Evolutionary conservation across 164 flowering plant species (phyloP), one percentile per base, ranked within the genome.

Genomic region (Liquidambar formosana): DNA sequence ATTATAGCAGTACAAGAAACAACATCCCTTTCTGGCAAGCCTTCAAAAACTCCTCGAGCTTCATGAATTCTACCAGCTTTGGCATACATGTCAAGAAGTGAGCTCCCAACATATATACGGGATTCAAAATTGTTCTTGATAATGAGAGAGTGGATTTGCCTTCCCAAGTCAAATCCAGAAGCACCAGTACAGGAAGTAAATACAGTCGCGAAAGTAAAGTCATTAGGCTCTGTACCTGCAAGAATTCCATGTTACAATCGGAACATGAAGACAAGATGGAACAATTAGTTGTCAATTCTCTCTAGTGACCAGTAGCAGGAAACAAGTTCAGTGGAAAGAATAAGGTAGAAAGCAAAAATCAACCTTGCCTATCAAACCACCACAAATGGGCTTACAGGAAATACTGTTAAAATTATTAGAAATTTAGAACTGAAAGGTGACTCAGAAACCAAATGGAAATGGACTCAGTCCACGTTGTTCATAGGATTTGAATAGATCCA

Each of bases 61-160:
- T 88, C 94, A 66, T 76, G 79, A 60, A 86, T 81, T 72, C 66
- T 79, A 28, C 89, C 88, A 48, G 84, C 78, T 80, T 89, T 89
- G 28, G 92, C 90, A 73, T 89, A 89, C 89, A 88, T 82, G 78
- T 88, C 94, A 59, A 89, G 90, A 69, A 89, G 94, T 13, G 94
- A 89, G 78, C 94, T 86, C 27, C 90, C 90, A 60, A 89, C 94
- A 73, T 51, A 85, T 18, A 81, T 72, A 51, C 88, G 86, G 59
- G 74, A 63, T 48, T 83, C 90, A 63, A 71, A 81, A 45, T 65
- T 79, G 62, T 54, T 72, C 78, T 81, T 86, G 53, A 86, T 70
- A 54, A 81, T 61, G 11, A 77, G 77, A 64, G 82, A 77, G 64
- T 89, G 94, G 45, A 88, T 76, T 77, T 88, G 94, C 69, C 70